Conservation (phyloP, 768 basidiomycete genomes). For the Lentinus brumalis region DNA sequence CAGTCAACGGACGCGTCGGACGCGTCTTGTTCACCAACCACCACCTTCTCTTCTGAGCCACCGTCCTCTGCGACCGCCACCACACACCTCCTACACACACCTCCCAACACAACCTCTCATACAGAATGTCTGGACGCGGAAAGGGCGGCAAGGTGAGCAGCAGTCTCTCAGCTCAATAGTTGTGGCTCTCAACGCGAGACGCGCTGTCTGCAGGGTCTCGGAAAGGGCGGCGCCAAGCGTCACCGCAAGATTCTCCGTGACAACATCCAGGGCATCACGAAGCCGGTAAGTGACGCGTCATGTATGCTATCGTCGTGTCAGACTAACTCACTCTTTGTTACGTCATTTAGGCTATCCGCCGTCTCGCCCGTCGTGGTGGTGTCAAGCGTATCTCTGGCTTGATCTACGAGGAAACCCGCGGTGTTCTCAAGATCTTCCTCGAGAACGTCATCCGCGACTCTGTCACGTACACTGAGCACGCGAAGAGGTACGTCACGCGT, state of each 20-base stretch:
- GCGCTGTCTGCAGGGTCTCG: conserved; percentile 54
- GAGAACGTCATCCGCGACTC: conserved; percentile 43
- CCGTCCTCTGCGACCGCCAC: conserved; percentile 11
- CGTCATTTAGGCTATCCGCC: conserved; percentile 36
- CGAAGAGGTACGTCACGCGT: conserved; percentile 40
- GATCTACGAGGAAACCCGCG: conserved; percentile 69
- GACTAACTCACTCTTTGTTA: neutral
- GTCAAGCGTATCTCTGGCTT: conserved; percentile 63
- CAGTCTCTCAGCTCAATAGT: neutral
- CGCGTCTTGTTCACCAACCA: conserved; percentile 21
- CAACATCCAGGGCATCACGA: conserved; percentile 80
- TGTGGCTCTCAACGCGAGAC: neutral
- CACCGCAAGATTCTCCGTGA: conserved; percentile 81
- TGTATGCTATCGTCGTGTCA: neutral
- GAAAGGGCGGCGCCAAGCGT: conserved; percentile 79
- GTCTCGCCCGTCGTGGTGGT: conserved; percentile 66
- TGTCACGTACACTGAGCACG: conserved; percentile 63
- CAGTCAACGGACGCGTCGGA: conserved; percentile 22
- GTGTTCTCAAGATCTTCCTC: conserved; percentile 65
- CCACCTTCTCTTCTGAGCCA: conserved; percentile 14
- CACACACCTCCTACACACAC: conserved; percentile 16
- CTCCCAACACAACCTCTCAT: conserved; percentile 8
- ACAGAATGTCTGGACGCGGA: conserved; percentile 74
- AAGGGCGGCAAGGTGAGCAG: conserved; percentile 69
- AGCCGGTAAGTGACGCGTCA: conserved; percentile 42